These are phyloP conservation scores for Lasiodiplodia hormozganensis DNA, from an alignment of 2,329 filamentous ascomycete genomes.

Conservation along the genomic window DNA sequence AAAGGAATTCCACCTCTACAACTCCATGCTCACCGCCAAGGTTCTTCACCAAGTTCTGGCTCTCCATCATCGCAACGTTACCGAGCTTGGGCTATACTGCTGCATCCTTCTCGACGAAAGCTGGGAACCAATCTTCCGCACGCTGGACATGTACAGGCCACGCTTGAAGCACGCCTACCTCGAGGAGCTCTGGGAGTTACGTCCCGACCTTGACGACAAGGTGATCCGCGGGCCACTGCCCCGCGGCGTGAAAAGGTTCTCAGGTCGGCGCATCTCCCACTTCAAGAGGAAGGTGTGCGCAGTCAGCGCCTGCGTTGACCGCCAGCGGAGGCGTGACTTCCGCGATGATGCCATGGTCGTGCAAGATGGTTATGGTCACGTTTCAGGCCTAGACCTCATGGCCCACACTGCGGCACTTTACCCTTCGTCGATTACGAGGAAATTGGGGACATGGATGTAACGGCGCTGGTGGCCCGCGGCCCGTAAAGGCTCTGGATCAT, in stretches of 20 bases:
- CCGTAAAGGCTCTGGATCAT: too few relatives aligned
- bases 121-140: background rate
- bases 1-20: background rate
- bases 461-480: too few relatives aligned
- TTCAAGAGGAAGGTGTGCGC: fast-evolving
- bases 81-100: background rate
- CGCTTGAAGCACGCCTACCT: background rate
- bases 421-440: too few relatives aligned
- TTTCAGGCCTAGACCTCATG: too few relatives aligned
- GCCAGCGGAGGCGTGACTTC: too few relatives aligned
- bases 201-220: background rate
- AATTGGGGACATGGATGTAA: too few relatives aligned
- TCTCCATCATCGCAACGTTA: background rate
- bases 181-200: background rate
- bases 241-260: too few relatives aligned
- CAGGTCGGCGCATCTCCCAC: background rate
- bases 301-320: too few relatives aligned
- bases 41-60: background rate
- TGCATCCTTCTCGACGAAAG: background rate
- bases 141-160: background rate
- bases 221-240: background rate
- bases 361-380: too few relatives aligned
- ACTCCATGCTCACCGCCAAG: background rate
- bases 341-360: too few relatives aligned
- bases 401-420: too few relatives aligned